phyloP scores from a whole-genome alignment of 2,329 filamentous ascomycete genomes.

The Thelonectria blattea region DNA sequence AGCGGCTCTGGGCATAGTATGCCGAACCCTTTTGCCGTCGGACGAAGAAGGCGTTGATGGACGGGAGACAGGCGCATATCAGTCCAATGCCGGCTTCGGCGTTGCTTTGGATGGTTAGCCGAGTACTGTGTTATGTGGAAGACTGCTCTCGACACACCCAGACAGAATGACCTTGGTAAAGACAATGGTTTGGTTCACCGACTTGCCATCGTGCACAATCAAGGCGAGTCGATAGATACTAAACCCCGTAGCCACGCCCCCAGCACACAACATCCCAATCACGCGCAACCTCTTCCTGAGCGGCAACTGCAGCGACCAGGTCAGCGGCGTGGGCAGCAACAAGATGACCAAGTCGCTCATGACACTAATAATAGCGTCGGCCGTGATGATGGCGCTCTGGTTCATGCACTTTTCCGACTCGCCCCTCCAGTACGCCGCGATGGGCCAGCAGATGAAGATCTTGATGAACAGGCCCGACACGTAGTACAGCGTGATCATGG shows the following conservation, averaged over 20 bases:
- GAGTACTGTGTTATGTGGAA: background rate
- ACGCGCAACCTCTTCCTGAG: constrained; percentile 24
- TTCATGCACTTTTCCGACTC: constrained; percentile 43
- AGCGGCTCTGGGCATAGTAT: constrained; percentile 31
- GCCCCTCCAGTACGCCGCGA: constrained; percentile 48
- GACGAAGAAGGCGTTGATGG: constrained; percentile 28
- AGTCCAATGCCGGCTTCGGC: constrained; percentile 28
- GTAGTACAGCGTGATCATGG: constrained; percentile 48
- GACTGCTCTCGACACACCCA: constrained; percentile 7
- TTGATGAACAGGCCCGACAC: constrained; percentile 49
- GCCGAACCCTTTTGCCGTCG: constrained; percentile 29
- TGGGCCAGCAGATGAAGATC: constrained; percentile 50
- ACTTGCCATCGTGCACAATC: constrained; percentile 25
- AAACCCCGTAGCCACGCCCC: constrained; percentile 26
- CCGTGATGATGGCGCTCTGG: constrained; percentile 35
- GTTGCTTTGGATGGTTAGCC: constrained; percentile 13
- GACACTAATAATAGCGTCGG: constrained; percentile 29
- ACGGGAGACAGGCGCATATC: constrained; percentile 28
- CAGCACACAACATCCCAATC: constrained; percentile 29
- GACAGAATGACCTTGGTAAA: constrained; percentile 30
- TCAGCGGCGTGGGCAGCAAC: constrained; percentile 24
- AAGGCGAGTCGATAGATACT: constrained; percentile 27
- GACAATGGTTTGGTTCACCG: constrained; percentile 23
- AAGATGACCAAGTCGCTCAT: constrained; percentile 28
- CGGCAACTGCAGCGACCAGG: constrained; percentile 26